Evolutionary conservation across 73 alveolate species (phyloP).

Genomic region (Durusdinium trenchii): DNA sequence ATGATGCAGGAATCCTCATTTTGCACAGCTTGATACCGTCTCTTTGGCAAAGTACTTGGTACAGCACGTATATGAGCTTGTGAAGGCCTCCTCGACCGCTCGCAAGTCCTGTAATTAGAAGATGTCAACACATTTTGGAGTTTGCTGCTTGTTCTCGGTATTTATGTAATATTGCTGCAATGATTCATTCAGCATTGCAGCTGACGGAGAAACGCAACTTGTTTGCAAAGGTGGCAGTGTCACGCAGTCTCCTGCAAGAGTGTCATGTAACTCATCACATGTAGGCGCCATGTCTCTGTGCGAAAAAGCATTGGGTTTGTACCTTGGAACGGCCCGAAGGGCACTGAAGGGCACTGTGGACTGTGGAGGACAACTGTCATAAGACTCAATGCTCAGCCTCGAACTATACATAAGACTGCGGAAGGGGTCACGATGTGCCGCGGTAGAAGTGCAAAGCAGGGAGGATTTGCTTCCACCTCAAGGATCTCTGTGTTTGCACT

Average conservation of each 20-base stretch:
- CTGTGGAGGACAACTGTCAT: no score
- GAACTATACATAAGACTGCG: slow-evolving; percentile 85
- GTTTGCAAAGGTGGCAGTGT: neutral
- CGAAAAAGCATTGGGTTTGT: slow-evolving; percentile 87
- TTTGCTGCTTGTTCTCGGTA: neutral
- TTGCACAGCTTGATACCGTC: no score
- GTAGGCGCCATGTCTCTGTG: slow-evolving; percentile 53
- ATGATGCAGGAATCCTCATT: no score
- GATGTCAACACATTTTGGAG: neutral
- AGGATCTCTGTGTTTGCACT: no score
- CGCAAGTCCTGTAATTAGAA: slow-evolving; percentile 61
- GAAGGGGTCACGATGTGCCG: slow-evolving; percentile 86
- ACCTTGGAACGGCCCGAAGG: neutral
- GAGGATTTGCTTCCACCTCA: slow-evolving; percentile 41
- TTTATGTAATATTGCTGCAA: neutral
- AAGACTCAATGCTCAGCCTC: no score
- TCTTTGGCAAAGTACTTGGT: no score
- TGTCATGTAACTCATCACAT: slow-evolving; percentile 89
- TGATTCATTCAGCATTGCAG: neutral
- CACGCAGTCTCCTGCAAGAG: slow-evolving; percentile 7
- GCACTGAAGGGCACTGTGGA: no score
- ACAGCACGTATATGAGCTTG: slow-evolving; percentile 85
- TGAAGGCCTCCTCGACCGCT: slow-evolving; percentile 79
- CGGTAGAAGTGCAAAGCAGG: slow-evolving; percentile 73
- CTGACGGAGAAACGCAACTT: neutral